A percentile compares a stretch with the other conserved stretches of the same genome.
Evolutionary conservation across 1,284 basidiomycete genomes (phyloP).

Genomic region (Tranzscheliella williamsii): DNA sequence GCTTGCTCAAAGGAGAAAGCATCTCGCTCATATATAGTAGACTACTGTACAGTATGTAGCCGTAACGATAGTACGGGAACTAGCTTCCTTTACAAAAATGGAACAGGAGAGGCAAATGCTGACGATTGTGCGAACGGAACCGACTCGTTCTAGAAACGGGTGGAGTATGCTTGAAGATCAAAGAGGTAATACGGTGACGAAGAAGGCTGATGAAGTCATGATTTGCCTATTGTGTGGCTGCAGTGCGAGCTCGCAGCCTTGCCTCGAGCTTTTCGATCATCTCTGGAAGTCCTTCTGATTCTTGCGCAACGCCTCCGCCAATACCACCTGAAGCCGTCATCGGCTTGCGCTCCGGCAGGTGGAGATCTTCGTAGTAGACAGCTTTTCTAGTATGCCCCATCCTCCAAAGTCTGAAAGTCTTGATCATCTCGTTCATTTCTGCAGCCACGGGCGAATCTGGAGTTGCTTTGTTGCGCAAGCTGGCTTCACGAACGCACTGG

Average conservation of each 20-base stretch:
- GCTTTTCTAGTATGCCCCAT: slow-evolving; percentile 42
- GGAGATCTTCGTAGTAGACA: slow-evolving; percentile 31
- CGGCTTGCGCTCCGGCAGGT: slow-evolving; percentile 31
- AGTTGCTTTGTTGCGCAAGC: slow-evolving; percentile 8
- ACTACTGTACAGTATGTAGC: too few species aligned
- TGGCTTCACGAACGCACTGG: slow-evolving; percentile 18
- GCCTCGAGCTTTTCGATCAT: slow-evolving; percentile 40
- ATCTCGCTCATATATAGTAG: too few species aligned
- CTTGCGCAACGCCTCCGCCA: slow-evolving; percentile 21
- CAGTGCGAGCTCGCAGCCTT: slow-evolving; percentile 28
- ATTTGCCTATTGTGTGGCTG: slow-evolving; percentile 14
- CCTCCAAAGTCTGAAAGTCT: slow-evolving; percentile 35
- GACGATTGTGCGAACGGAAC: too few species aligned
- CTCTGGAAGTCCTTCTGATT: slow-evolving; percentile 16
- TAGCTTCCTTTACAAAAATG: too few species aligned
- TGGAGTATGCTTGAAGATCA: too few species aligned
- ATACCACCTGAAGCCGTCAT: slow-evolving; percentile 41
- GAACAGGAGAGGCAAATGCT: too few species aligned
- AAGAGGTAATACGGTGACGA: not conserved
- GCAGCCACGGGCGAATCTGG: slow-evolving; percentile 7
- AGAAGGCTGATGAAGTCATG: not conserved
- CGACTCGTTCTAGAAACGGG: too few species aligned
- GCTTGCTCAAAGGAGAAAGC: too few species aligned
- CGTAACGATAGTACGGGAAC: too few species aligned
- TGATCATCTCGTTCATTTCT: slow-evolving; percentile 36